Conservation (phyloP, 345 rosid genomes). For the Rhizophora mangle region DNA sequence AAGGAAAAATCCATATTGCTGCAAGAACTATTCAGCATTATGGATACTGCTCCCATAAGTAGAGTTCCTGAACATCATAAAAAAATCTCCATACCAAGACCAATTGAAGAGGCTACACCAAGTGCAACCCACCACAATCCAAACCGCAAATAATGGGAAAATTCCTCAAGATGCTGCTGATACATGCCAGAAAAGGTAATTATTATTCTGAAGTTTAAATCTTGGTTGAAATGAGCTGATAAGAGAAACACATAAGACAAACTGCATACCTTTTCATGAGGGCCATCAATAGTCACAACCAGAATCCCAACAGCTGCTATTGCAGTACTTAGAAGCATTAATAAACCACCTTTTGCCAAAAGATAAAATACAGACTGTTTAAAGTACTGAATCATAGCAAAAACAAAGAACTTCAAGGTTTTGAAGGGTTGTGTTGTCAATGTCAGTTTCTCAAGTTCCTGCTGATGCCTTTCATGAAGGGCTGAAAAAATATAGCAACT, state of each 20-base stretch:
- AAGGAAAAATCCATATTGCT: too few relatives aligned
- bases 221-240: background rate
- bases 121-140: constrained; percentile 95
- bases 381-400: constrained; percentile 57
- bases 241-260: background rate
- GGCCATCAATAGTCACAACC: constrained; percentile 74
- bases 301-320: constrained; percentile 44
- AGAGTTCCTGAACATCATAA: background rate
- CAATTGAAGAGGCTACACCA: constrained; percentile 98
- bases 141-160: constrained; percentile 55
- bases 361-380: constrained; percentile 49
- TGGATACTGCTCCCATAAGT: background rate
- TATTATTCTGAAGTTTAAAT: background rate
- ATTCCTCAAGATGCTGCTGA: constrained; percentile 79
- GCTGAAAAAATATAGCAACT: constrained; percentile 36
- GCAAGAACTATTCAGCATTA: too few relatives aligned
- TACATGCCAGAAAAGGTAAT: constrained; percentile 13
- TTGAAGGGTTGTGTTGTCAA: constrained; percentile 66
- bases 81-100: constrained; percentile 72
- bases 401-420: constrained; percentile 65
- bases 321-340: constrained; percentile 51
- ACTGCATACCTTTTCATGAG: constrained; percentile 77
- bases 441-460: constrained; percentile 71
- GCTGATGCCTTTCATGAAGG: constrained; percentile 55
- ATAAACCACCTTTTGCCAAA: constrained; percentile 69